A percentile compares a stretch with the other conserved stretches of the same genome.
phyloP scores from a whole-genome alignment of 164 flowering plant species.

The Dillenia suffruticosa region DNA sequence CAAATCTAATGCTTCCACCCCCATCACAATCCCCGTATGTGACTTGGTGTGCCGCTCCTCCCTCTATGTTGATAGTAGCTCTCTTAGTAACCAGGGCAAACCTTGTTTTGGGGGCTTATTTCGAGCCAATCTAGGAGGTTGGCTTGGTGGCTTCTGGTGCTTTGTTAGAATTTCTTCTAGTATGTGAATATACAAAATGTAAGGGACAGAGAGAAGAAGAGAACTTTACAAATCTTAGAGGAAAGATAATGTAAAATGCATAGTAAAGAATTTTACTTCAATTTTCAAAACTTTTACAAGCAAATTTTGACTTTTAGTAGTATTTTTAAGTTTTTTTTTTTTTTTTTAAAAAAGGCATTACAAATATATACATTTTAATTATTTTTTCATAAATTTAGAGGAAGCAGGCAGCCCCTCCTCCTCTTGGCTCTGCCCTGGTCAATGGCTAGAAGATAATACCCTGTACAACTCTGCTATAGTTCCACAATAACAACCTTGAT shows the following conservation, averaged over 20 bases:
- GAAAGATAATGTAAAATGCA: background rate
- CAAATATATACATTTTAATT: background rate
- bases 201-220: background rate
- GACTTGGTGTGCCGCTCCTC: too few relatives aligned
- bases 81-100: too few relatives aligned
- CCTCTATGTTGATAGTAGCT: too few relatives aligned
- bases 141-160: too few relatives aligned
- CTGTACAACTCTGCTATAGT: constrained; percentile 4
- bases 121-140: too few relatives aligned
- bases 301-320: background rate
- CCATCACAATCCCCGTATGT: too few relatives aligned
- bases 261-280: too few relatives aligned
- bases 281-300: too few relatives aligned
- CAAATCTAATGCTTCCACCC: too few relatives aligned
- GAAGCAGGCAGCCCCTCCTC: background rate
- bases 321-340: background rate
- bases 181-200: background rate
- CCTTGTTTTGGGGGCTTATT: too few relatives aligned
- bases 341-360: background rate
- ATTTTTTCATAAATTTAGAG: background rate
- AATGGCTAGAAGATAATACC: background rate
- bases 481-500: constrained; percentile 7
- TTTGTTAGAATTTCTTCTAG: too few relatives aligned
- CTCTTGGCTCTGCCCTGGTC: background rate
- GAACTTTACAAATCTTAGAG: background rate